Percentiles rank a stretch among this genome's conserved stretches.
Evolutionary conservation across 177 flowering plant genomes (phyloP).

Genomic region (Vitis hybrid): DNA sequence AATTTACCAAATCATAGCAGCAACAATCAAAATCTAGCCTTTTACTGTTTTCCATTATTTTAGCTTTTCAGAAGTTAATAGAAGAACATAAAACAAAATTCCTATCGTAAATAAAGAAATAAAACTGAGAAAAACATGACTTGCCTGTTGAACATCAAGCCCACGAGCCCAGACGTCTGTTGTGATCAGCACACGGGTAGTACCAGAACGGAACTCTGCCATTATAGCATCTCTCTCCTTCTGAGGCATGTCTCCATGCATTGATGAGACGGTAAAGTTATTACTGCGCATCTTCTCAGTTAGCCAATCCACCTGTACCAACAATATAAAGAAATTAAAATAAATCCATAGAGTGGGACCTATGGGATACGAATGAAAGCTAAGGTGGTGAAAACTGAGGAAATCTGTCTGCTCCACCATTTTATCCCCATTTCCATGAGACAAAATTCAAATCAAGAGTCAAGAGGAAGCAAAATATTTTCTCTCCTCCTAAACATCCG

Average conservation of each 20-base stretch:
- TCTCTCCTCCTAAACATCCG: background rate
- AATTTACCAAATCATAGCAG: no score
- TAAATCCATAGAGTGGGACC: no score
- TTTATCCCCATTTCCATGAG: background rate
- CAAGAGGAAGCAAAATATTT: background rate
- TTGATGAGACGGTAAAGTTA: slow-evolving; percentile 91
- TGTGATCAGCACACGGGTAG: slow-evolving; percentile 87
- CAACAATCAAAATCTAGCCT: no score
- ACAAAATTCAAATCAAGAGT: background rate
- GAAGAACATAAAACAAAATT: background rate
- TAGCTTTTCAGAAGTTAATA: background rate
- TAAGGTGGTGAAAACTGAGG: background rate
- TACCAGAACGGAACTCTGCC: slow-evolving; percentile 71
- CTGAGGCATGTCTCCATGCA: slow-evolving; percentile 99
- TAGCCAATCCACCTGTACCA: slow-evolving; percentile 88
- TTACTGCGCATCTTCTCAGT: slow-evolving; percentile 86
- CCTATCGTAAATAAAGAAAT: background rate
- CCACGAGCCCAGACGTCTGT: slow-evolving; percentile 99
- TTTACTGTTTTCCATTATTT: no score
- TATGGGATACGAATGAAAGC: background rate
- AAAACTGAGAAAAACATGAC: slow-evolving; percentile 3
- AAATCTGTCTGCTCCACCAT: background rate
- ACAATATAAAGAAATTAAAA: background rate
- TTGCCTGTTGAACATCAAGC: slow-evolving; percentile 96
- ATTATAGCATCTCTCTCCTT: slow-evolving; percentile 93